Base-by-base conservation (phyloP, 441 rosid genomes). In the Euphorbia celastroides region DNA sequence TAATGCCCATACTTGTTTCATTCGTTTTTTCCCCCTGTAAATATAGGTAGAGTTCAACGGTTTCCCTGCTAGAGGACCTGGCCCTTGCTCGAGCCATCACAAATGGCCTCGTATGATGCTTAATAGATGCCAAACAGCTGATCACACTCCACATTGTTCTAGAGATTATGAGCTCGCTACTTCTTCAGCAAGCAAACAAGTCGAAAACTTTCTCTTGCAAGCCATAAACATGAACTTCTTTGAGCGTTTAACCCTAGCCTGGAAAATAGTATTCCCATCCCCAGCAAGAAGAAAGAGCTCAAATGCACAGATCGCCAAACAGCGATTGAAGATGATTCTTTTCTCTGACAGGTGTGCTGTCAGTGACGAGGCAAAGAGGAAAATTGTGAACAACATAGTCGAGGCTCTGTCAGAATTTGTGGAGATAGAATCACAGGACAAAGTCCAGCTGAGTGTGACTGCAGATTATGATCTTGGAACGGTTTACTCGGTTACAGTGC, bases 301-400 rank as follows among this genome's bases (percentile, higher is more conserved):
- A 50, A 94, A 94, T 65, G 99, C 98, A 28, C 89, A 86, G 77
- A 81, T 88, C 64, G 99, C 99, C 9, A 94, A 94, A 84, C 98
- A 94, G 78, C 85, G 93, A 7, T 76, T 94, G 70, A 87, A 88
- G 88, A 94, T 94, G 99, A 92, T 94, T 72, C 91, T 94, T 50
- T 92, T 94, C 89, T 94, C 99, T 14, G 98, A 94, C 75, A 81
- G 99, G 66, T 94, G 98, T 34, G 98, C 88, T 0, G 99, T 94
- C 1, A 92, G 98, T 25, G 97, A 94, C 0, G 96, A 92, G 64
- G 99, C 98, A 13, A 94, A 91, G 70, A 79, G 79, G 77, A 91
- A 88, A 77, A 94, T 94, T n/a, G 97, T 94, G 54, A 76, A 79
- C 75, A 92, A 92, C 79, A 76, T 94, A 11, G 84, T 94, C 51